Conservation (phyloP, 2,329 filamentous ascomycete genomes). For the Acephala macrosclerotiorum region DNA sequence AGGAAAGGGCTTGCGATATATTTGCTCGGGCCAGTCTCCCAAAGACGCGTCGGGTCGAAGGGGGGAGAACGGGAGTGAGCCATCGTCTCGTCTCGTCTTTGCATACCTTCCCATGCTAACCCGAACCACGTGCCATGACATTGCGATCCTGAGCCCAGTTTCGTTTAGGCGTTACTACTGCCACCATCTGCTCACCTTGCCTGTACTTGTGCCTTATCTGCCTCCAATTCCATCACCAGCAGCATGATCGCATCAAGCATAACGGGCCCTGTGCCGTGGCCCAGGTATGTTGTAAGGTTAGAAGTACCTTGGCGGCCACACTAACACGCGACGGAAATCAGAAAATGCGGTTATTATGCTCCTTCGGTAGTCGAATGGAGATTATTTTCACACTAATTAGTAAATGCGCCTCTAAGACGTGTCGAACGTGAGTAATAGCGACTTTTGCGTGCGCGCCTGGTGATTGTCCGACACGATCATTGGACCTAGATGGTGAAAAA, state of each 20-base stretch:
- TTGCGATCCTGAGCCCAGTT: constrained; percentile 1
- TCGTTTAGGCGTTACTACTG: constrained; percentile 8
- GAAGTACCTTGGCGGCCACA: background rate
- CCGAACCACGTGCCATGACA: constrained; percentile 20
- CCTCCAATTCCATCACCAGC: background rate
- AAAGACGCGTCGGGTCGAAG: constrained; percentile 11
- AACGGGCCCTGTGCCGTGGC: background rate
- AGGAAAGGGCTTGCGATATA: constrained; percentile 7
- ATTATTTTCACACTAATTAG: constrained; percentile 12
- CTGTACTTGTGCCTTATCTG: constrained; percentile 4
- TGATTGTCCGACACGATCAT: background rate
- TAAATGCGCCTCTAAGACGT: constrained; percentile 1
- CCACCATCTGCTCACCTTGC: constrained; percentile 6
- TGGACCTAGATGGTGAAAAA: background rate
- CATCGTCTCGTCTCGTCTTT: background rate
- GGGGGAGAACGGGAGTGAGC: background rate
- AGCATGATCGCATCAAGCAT: background rate
- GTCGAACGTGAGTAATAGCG: constrained; percentile 15
- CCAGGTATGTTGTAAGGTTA: background rate
- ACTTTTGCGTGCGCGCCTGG: background rate
- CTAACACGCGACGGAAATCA: background rate
- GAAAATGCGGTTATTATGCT: background rate
- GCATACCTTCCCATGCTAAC: background rate
- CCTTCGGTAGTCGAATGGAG: background rate
- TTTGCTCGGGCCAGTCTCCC: background rate